Evolutionary conservation across 148 eudicot genomes (phyloP).

Genomic region (Rhododendron vialii): DNA sequence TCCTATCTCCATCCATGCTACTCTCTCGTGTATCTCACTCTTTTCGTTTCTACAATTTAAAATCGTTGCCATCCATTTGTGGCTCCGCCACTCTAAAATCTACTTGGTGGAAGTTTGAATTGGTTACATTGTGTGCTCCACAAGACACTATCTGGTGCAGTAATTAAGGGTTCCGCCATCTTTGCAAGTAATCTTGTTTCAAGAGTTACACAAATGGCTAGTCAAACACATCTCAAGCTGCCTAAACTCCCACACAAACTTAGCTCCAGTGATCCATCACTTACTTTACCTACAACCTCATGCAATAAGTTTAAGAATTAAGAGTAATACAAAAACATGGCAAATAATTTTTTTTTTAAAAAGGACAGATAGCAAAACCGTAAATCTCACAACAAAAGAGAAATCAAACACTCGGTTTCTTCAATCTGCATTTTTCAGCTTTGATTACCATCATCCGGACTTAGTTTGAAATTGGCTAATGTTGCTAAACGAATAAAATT

Average conservation of each 20-base stretch:
- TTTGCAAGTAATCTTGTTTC: not conserved
- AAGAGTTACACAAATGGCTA: not conserved
- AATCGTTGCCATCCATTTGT: not conserved
- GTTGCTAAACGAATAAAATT: too few relatives aligned
- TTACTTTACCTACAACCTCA: not conserved
- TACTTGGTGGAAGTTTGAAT: not conserved
- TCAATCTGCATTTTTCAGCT: too few relatives aligned
- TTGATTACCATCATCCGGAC: not conserved
- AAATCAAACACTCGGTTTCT: too few relatives aligned
- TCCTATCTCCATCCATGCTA: not conserved
- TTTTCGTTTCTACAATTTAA: not conserved
- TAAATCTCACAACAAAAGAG: not conserved
- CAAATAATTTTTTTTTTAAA: too few relatives aligned
- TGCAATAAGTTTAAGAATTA: not conserved
- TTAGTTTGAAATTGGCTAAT: too few relatives aligned
- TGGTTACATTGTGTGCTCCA: not conserved
- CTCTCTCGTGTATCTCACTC: not conserved
- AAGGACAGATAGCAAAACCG: not conserved
- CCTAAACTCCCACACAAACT: not conserved
- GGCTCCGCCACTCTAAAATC: not conserved
- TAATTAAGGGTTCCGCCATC: not conserved
- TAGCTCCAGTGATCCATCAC: not conserved
- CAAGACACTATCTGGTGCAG: too few relatives aligned
- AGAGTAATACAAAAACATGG: not conserved
- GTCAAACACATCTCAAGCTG: not conserved